Evolutionary conservation across 1,139 yeast genomes (phyloP).

Genomic region (Diutina mesorugosa): DNA sequence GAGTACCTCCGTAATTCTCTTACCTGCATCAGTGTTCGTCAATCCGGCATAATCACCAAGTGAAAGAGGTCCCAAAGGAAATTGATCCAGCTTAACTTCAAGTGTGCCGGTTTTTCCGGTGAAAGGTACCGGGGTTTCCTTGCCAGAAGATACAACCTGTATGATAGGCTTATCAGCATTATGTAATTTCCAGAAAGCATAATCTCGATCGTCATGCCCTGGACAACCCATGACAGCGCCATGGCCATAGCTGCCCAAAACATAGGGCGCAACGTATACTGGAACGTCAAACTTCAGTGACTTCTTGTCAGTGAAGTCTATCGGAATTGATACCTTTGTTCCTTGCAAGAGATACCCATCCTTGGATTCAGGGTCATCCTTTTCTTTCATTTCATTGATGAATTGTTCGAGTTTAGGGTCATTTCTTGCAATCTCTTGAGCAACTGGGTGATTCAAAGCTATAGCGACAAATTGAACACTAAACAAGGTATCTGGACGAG

Average conservation of each 20-base stretch:
- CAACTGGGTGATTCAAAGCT: constrained; percentile 58
- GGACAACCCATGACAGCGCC: constrained; percentile 99
- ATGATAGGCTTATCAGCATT: constrained; percentile 30
- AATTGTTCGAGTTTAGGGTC: constrained; percentile 34
- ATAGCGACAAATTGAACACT: constrained; percentile 77
- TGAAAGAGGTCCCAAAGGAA: constrained; percentile 7
- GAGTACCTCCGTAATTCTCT: constrained; percentile 31
- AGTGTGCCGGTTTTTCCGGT: not conserved
- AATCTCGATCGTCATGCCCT: constrained; percentile 80
- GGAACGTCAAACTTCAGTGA: constrained; percentile 35
- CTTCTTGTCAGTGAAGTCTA: constrained; percentile 12
- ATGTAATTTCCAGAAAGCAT: constrained; percentile 62
- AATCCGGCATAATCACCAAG: constrained; percentile 43
- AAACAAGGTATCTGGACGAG: constrained; percentile 79
- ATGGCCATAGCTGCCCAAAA: constrained; percentile 66
- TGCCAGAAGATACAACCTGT: constrained; percentile 4
- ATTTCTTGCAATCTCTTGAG: constrained; percentile 17
- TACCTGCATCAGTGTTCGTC: constrained; percentile 36
- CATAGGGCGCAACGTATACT: constrained; percentile 84
- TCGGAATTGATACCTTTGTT: constrained; percentile 50
- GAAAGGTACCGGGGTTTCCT: not conserved
- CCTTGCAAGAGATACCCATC: constrained; percentile 44
- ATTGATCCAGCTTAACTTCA: not conserved
- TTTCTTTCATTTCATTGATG: constrained; percentile 16
- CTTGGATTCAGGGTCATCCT: constrained; percentile 31